Evolutionary conservation across 2,329 filamentous ascomycete species (phyloP), one percentile per base, ranked within the genome.

Genomic region (Pseudogymnoascus verrucosus): DNA sequence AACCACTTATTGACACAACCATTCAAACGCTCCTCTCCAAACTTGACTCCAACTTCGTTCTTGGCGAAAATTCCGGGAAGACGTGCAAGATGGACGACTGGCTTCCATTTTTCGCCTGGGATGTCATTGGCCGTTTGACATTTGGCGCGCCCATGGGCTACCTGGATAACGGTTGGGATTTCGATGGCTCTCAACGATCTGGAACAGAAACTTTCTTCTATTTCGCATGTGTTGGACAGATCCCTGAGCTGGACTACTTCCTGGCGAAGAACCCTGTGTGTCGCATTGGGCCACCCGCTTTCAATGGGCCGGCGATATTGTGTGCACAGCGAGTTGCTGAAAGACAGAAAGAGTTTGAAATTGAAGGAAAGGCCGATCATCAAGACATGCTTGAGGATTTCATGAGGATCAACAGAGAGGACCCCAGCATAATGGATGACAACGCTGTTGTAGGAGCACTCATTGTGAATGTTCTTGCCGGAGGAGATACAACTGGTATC

Each of bases 71-170:
- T 28, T 44, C 64, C 3, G 67, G 65, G 1, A 70, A 72, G 63
- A 65, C 66, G 1, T 77, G 74, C 62, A 69, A 77, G 16, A 69
- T 80, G 8, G 76, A 75, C 4, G 68, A 77, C 39, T 81, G 78
- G 77, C 67, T 79, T 10, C 37, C 69, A 8, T 79, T 65, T 42
- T 77, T 74, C 64, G 70, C 75, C 6, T 77, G 74, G 68, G 76
- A 78, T 65, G 73, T 77, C 1, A 73, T 78, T 65, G 73, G 73
- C 12, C 70, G 76, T 57, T 60, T 78, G n/a, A 75, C 73, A n/a
- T 78, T 77, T 54, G 72, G 74, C 14, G 71, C 69, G 5, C 71
- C 73, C 47, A 76, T 77, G 66, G 76, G 76, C 4, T 78, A 77
- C 65, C 66, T 78, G 26, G 67, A 76, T 37, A 65, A 70, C 6